Evolutionary conservation across 441 rosid genomes (phyloP).

Genomic region (Oxalis stricta): DNA sequence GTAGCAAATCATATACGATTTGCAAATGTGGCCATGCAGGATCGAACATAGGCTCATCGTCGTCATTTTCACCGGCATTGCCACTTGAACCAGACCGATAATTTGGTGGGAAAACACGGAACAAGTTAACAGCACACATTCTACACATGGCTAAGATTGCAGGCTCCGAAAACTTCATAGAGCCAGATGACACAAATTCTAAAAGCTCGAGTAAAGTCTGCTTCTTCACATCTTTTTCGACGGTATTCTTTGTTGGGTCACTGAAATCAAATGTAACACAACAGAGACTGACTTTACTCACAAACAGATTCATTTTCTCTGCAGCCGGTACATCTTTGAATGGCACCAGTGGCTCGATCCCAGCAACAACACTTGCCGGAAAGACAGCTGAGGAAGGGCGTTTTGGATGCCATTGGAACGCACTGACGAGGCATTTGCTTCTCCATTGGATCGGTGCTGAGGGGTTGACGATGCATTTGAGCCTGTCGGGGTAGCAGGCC

Average conservation of each 20-base stretch:
- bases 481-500: constrained; percentile 20
- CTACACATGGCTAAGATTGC: constrained; percentile 79
- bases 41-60: constrained; percentile 63
- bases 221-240: constrained; percentile 67
- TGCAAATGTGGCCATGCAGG: constrained; percentile 91
- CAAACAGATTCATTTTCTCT: constrained; percentile 66
- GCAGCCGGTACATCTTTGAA: constrained; percentile 65
- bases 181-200: constrained; percentile 58
- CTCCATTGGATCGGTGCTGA: constrained; percentile 22
- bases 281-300: constrained; percentile 74
- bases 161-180: constrained; percentile 54
- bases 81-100: constrained; percentile 1
- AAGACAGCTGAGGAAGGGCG: constrained; percentile 70
- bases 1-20: constrained; percentile 68
- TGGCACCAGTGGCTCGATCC: constrained; percentile 68
- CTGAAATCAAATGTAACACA: constrained; percentile 75
- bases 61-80: constrained; percentile 39
- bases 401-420: constrained; percentile 41
- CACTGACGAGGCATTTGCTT: constrained; percentile 20
- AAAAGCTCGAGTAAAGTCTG: constrained; percentile 69
- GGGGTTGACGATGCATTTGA: constrained; percentile 9
- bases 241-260: constrained; percentile 51
- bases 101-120: neutral
- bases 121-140: constrained; percentile 29
- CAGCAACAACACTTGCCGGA: constrained; percentile 70